A percentile compares a stretch with the other conserved stretches of the same genome.
Evolutionary conservation across 2,329 filamentous ascomycete species (phyloP).

Genomic region (Xylariaceae sp.): DNA sequence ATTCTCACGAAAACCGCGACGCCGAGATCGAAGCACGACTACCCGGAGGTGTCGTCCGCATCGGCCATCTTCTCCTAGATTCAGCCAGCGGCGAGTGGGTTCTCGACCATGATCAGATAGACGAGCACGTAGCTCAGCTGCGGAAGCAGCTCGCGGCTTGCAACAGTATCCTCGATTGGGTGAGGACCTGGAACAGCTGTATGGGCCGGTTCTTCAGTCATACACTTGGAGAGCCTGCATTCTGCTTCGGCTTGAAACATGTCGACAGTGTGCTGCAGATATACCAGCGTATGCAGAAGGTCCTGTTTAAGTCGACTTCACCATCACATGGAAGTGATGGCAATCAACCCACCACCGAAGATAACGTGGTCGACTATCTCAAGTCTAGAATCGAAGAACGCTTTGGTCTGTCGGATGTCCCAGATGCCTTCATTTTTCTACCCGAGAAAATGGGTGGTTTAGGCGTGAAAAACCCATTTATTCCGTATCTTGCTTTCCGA

Average conservation of each 20-base stretch:
- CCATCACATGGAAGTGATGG: conserved; percentile 5
- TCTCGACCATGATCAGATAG: conserved; percentile 49
- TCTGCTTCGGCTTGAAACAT: conserved; percentile 41
- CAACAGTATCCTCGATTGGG: conserved; percentile 38
- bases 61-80: conserved; percentile 51
- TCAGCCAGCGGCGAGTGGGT: conserved; percentile 42
- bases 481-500: conserved; percentile 36
- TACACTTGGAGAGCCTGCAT: conserved; percentile 41
- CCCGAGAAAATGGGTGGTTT: conserved; percentile 43
- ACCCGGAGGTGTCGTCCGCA: conserved; percentile 47
- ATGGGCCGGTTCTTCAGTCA: conserved; percentile 41
- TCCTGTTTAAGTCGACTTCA: conserved; percentile 31
- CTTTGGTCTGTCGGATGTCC: conserved; percentile 35
- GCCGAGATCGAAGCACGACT: conserved; percentile 30
- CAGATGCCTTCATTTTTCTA: conserved; percentile 43
- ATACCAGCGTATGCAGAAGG: conserved; percentile 37
- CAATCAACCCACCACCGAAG: conserved; percentile 7
- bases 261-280: conserved; percentile 39
- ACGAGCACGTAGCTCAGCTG: conserved; percentile 49
- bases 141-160: conserved; percentile 48
- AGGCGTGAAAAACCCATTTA: conserved; percentile 42
- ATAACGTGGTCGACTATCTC: conserved; percentile 29
- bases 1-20: conserved; percentile 20
- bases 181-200: conserved; percentile 43
- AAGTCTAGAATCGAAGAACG: conserved; percentile 31